Base-by-base conservation (phyloP, 768 basidiomycete genomes). In the Cyathus striatus region DNA sequence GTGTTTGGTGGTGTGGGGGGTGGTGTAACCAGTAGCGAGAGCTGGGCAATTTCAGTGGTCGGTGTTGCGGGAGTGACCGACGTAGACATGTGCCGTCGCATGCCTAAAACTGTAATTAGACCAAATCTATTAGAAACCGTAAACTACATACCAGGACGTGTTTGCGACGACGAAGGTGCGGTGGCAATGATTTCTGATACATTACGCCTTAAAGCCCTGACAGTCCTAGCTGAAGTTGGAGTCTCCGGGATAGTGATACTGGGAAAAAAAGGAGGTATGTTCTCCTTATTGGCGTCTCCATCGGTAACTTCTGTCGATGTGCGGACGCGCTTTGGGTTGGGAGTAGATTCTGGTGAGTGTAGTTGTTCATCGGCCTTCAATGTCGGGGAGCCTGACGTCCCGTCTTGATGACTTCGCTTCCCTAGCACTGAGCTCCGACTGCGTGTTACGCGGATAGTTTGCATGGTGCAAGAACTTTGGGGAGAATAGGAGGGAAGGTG, bases 271-370 rank as follows among this genome's bases (percentile, higher is more conserved):
- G 86, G 86, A n/a, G 85, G 82, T 14, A 87, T 71, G 51, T 88
- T 88, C 60, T 88, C 86, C 66, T 88, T 88, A 61, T 88, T 88
- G 18, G 70, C 66, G 40, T 80, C 77, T 32, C 73, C 77, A 47
- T 82, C 81, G 16, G 72, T 41, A 23, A 58, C 47, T 4, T 59
- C 60, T 13, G 58, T 55, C 13, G 74, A 70, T 14, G 72, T 76
- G 41, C 78, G 75, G 34, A 73, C 63, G 42, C 86, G 83, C 64
- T 88, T 88, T 25, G 76, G 67, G 51, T 73, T 76, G 16, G 85
- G 84, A 6, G 78, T 80, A 23, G 69, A 63, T 48, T 84, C 79
- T 5, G 84, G 83, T 0, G 83, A 81, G 48, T 68, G 73, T 23
- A 76, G 69, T 58, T 64, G 62, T 53, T 69, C 64, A 54, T 64